A percentile compares a stretch with the other conserved stretches of the same genome.
Evolutionary conservation across 2,329 filamentous ascomycete genomes (phyloP).

Genomic region (Gaeumannomyces sp.): DNA sequence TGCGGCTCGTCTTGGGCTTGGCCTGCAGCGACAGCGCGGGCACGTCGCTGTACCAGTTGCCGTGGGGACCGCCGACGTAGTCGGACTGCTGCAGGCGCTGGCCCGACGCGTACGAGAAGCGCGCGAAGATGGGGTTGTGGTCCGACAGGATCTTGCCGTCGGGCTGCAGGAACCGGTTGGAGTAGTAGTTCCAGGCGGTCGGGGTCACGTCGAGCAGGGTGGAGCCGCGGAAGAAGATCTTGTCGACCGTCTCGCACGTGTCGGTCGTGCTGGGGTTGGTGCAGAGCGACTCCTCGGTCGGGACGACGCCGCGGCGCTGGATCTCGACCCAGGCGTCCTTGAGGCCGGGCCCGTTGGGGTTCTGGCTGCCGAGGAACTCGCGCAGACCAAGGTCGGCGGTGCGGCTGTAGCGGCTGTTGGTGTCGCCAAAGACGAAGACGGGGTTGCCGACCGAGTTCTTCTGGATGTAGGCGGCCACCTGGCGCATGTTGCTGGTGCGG

Average conservation of each 20-base stretch:
- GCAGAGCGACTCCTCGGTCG: slow-evolving; percentile 42
- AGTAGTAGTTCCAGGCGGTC: slow-evolving; percentile 48
- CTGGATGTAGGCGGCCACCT: slow-evolving; percentile 53
- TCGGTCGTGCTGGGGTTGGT: slow-evolving; percentile 48
- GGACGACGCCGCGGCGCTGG: slow-evolving; percentile 38
- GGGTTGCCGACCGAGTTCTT: slow-evolving; percentile 51
- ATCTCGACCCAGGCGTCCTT: slow-evolving; percentile 56
- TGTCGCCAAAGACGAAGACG: slow-evolving; percentile 59
- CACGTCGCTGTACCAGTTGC: slow-evolving; percentile 52
- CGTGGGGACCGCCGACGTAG: slow-evolving; percentile 42
- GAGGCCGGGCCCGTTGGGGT: slow-evolving; percentile 31
- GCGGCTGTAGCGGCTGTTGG: slow-evolving; percentile 59
- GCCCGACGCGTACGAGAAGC: slow-evolving; percentile 39
- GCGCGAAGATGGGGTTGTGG: slow-evolving; percentile 58
- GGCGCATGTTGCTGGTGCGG: slow-evolving; percentile 52
- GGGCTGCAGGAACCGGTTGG: slow-evolving; percentile 48
- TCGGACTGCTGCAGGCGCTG: slow-evolving; percentile 35
- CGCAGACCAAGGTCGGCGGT: slow-evolving; percentile 31
- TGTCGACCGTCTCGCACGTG: slow-evolving; percentile 61
- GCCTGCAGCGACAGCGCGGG: slow-evolving; percentile 27
- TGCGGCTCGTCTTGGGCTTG: slow-evolving; percentile 28
- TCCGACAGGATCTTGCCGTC: slow-evolving; percentile 54
- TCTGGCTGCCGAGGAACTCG: slow-evolving; percentile 31
- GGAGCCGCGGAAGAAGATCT: slow-evolving; percentile 54
- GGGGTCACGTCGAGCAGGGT: slow-evolving; percentile 40